phyloP scores from a whole-genome alignment of 768 basidiomycete species.

The Rhodotorula kratochvilovae region DNA sequence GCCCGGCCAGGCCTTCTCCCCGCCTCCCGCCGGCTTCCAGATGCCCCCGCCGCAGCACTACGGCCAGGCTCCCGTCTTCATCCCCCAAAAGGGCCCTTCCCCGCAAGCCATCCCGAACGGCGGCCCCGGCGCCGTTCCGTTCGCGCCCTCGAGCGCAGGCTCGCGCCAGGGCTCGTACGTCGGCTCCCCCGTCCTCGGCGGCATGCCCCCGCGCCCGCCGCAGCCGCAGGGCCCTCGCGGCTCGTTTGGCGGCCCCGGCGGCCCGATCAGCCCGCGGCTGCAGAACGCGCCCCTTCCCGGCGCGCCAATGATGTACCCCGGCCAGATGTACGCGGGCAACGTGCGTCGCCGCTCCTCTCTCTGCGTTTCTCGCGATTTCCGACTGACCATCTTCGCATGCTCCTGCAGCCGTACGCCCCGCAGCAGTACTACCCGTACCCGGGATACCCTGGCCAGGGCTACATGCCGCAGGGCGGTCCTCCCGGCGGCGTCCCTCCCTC shows the following conservation, averaged over 20 bases:
- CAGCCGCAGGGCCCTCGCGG: slow-evolving; percentile 10
- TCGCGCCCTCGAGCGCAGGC: slow-evolving; percentile 17
- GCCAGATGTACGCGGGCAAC: background rate
- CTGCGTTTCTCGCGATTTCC: too few species aligned
- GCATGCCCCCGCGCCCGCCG: slow-evolving; percentile 12
- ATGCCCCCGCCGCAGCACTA: slow-evolving; percentile 9
- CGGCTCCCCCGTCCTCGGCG: slow-evolving; percentile 16
- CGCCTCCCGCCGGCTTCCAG: slow-evolving; percentile 16
- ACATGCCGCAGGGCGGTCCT: background rate
- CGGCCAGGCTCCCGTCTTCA: slow-evolving; percentile 10
- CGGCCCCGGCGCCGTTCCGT: slow-evolving; percentile 9
- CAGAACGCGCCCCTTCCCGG: slow-evolving; percentile 5
- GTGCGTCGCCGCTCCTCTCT: slow-evolving; percentile 1
- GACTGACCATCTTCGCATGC: background rate
- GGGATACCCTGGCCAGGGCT: slow-evolving; percentile 1
- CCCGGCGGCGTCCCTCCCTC: slow-evolving; percentile 4
- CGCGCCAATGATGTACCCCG: slow-evolving; percentile 25
- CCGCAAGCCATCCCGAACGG: slow-evolving; percentile 40
- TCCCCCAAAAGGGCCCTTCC: slow-evolving; percentile 33
- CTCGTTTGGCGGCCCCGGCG: slow-evolving; percentile 27
- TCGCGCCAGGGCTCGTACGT: slow-evolving; percentile 32
- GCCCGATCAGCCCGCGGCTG: slow-evolving; percentile 33
- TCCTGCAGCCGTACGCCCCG: background rate
- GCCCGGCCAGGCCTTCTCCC: slow-evolving; percentile 24
- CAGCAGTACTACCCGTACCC: slow-evolving; percentile 20